Percentiles rank a stretch among this genome's conserved stretches.
Evolutionary conservation across 441 rosid genomes (phyloP).

Genomic region (Omphalea diandra): DNA sequence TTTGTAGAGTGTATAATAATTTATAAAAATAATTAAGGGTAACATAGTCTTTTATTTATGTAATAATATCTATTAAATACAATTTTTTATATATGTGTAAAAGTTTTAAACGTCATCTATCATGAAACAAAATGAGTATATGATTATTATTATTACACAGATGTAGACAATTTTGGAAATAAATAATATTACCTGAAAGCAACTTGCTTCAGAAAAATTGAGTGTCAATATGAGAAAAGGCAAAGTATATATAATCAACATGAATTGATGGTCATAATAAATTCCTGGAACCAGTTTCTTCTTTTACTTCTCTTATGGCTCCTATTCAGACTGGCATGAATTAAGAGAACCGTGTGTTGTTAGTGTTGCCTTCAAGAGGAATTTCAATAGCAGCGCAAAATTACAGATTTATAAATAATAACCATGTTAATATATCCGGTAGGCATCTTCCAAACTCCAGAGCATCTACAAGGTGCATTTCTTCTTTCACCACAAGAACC

Average conservation of each 20-base stretch:
- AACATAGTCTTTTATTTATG: too few relatives aligned
- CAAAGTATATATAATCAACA: neutral
- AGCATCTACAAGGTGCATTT: constrained; percentile 39
- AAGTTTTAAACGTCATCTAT: too few relatives aligned
- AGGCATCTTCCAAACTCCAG: constrained; percentile 51
- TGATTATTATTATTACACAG: too few relatives aligned
- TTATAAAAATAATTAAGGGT: too few relatives aligned
- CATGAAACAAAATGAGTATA: too few relatives aligned
- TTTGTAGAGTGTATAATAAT: too few relatives aligned
- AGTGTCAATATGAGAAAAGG: constrained; percentile 34
- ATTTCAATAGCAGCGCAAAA: neutral
- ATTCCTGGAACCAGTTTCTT: constrained; percentile 51
- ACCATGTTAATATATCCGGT: constrained; percentile 50
- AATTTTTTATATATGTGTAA: too few relatives aligned
- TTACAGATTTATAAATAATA: neutral
- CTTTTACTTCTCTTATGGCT: constrained; percentile 50
- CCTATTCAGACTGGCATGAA: constrained; percentile 39
- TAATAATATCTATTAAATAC: too few relatives aligned
- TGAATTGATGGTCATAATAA: too few relatives aligned
- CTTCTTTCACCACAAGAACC: constrained; percentile 54
- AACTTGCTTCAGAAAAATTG: constrained; percentile 35
- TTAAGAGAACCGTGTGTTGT: too few relatives aligned
- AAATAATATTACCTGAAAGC: constrained; percentile 56
- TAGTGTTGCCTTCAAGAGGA: neutral
- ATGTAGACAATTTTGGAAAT: too few relatives aligned